Conservation (phyloP, 208 protist genomes). For the Novymonas esmeraldas region DNA sequence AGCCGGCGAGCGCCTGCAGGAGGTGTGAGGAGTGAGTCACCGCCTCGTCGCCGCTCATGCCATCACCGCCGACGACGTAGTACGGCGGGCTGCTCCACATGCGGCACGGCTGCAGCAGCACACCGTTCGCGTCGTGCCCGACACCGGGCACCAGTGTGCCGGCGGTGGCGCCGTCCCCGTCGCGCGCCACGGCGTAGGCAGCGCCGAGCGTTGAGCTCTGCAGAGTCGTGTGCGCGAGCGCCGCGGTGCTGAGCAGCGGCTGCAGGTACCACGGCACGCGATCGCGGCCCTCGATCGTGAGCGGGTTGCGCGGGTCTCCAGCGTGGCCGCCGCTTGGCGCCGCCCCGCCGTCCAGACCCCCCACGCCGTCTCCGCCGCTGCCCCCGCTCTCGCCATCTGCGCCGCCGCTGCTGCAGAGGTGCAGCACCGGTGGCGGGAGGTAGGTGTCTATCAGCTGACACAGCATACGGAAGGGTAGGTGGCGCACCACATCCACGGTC, state of each 20-base stretch:
- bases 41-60: conserved; percentile 14
- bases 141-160: conserved; percentile 21
- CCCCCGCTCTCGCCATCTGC: conserved; percentile 2
- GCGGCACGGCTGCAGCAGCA: conserved; percentile 27
- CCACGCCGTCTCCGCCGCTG: neutral
- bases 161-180: conserved; percentile 10
- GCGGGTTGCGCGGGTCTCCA: neutral
- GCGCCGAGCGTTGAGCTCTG: conserved; percentile 27
- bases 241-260: conserved; percentile 21
- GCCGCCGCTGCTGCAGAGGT: conserved; percentile 11
- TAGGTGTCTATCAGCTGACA: conserved; percentile 66
- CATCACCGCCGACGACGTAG: conserved; percentile 31
- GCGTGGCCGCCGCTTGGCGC: neutral
- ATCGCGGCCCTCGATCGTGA: conserved; percentile 16
- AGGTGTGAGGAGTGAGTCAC: conserved; percentile 25
- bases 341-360: neutral
- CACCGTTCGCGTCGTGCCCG: conserved; percentile 27
- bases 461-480: conserved; percentile 42
- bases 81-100: conserved; percentile 35
- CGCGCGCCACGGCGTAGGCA: conserved; percentile 23
- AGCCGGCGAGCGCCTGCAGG: conserved; percentile 24
- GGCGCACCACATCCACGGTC: conserved; percentile 26
- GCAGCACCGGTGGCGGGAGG: conserved; percentile 42
- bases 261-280: conserved; percentile 33
- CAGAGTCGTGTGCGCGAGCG: conserved; percentile 17